Percentiles rank a stretch among this genome's conserved stretches.
These are phyloP conservation scores for Mayamaea pseudoterrestris DNA, from an alignment of 108 stramenopile species.

Conservation along the genomic window DNA sequence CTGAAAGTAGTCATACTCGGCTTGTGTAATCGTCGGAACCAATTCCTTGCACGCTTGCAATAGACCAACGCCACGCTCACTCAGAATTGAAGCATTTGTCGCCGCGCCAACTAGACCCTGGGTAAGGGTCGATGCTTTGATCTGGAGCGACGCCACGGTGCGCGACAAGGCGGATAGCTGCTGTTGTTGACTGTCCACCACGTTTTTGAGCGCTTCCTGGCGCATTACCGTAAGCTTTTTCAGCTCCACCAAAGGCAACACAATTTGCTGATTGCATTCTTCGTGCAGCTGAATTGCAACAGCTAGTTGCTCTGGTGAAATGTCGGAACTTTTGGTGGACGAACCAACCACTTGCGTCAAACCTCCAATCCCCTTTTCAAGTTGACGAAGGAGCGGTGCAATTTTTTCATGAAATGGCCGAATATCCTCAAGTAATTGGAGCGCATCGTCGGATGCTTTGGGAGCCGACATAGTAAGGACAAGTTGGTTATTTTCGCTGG, in stretches of 20 bases:
- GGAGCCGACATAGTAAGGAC: no score
- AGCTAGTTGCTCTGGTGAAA: slow-evolving; percentile 46
- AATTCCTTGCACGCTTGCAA: slow-evolving; percentile 46
- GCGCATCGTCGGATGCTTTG: no score
- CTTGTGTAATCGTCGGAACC: slow-evolving; percentile 53
- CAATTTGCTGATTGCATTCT: slow-evolving; percentile 47
- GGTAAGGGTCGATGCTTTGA: slow-evolving; percentile 12
- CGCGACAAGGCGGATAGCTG: slow-evolving; percentile 12
- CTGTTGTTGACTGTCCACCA: slow-evolving; percentile 33
- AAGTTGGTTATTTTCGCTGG: no score
- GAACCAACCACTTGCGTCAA: slow-evolving; percentile 66
- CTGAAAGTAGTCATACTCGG: slow-evolving; percentile 58
- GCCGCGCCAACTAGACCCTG: slow-evolving; percentile 26
- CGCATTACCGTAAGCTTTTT: slow-evolving; percentile 64
- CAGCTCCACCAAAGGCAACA: slow-evolving; percentile 57
- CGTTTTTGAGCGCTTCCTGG: slow-evolving; percentile 87
- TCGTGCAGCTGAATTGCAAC: slow-evolving; percentile 40
- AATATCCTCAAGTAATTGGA: slow-evolving; percentile 10
- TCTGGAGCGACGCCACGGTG: slow-evolving; percentile 24
- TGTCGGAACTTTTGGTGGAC: slow-evolving; percentile 28
- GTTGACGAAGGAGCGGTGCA: slow-evolving; percentile 32
- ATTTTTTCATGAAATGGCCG: slow-evolving; percentile 35
- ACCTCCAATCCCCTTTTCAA: slow-evolving; percentile 34
- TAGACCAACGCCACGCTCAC: slow-evolving; percentile 44
- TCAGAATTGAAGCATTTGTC: slow-evolving; percentile 30